Conservation (phyloP, 345 rosid genomes). For the Aquilaria sinensis region DNA sequence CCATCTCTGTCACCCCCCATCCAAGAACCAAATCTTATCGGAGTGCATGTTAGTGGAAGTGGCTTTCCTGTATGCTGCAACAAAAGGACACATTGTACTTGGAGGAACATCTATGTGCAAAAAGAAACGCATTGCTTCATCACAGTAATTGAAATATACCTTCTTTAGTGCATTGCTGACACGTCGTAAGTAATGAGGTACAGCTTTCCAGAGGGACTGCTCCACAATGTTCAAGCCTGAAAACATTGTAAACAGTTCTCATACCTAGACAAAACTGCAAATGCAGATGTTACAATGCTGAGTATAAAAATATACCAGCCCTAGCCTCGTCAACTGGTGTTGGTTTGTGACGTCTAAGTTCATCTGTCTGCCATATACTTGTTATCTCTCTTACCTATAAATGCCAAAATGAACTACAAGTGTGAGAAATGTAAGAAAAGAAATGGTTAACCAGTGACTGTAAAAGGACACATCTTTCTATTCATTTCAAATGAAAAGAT, state of each 20-base stretch:
- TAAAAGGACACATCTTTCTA: background rate
- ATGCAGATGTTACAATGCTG: conserved; percentile 3
- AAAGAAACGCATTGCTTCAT: conserved; percentile 8
- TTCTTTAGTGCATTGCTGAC: conserved; percentile 87
- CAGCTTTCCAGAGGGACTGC: conserved; percentile 96
- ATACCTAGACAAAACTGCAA: background rate
- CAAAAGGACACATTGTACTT: conserved; percentile 3
- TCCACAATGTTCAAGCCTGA: conserved; percentile 94
- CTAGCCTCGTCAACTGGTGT: conserved; percentile 95
- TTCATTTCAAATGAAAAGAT: conserved; percentile 2
- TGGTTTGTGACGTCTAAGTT: conserved; percentile 92
- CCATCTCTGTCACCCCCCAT: conserved; percentile 99
- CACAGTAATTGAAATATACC: conserved; percentile 28
- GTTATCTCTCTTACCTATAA: conserved; percentile 83
- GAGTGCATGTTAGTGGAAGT: conserved; percentile 86
- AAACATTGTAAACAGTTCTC: conserved; percentile 1
- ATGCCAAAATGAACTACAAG: conserved; percentile 12
- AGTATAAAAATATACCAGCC: conserved; percentile 46
- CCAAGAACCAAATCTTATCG: conserved; percentile 93
- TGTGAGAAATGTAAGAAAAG: background rate
- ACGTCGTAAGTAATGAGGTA: conserved; percentile 88
- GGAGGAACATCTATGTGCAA: conserved; percentile 1
- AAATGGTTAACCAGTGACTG: background rate
- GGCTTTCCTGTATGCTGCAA: conserved; percentile 72
- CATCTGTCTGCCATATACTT: conserved; percentile 94